Conservation (phyloP, 108 stramenopile genomes). For the Skeletonema marinoi region DNA sequence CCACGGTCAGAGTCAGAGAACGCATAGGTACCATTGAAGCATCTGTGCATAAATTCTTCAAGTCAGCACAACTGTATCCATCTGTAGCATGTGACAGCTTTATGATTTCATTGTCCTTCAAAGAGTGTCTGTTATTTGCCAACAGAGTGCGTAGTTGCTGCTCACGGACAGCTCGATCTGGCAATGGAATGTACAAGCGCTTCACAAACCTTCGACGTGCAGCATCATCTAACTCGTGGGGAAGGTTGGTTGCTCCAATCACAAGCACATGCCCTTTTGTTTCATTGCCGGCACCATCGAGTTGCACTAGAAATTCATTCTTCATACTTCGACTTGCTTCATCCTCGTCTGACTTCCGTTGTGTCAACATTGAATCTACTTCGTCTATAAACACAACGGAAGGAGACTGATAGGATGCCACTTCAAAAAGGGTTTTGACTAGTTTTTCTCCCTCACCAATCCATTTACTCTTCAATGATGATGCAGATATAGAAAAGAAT, state of each 20-base stretch:
- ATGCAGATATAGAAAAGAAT: constrained; percentile 98
- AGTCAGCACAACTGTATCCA: constrained; percentile 94
- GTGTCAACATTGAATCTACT: constrained; percentile 93
- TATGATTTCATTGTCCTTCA: constrained; percentile 69
- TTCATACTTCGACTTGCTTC: constrained; percentile 94
- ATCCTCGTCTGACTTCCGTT: constrained; percentile 90
- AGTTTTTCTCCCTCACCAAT: constrained; percentile 99
- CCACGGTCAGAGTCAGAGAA: too few relatives aligned
- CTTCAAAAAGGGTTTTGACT: constrained; percentile 95
- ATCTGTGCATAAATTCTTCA: constrained; percentile 86
- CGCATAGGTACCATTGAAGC: constrained; percentile 96
- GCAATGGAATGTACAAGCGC: constrained; percentile 96
- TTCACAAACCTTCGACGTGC: constrained; percentile 92
- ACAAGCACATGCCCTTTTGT: constrained; percentile 87
- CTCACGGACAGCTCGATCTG: constrained; percentile 74
- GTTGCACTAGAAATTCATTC: constrained; percentile 93
- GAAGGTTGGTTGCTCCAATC: constrained; percentile 98
- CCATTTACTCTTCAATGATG: constrained; percentile 98
- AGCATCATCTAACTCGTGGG: constrained; percentile 99
- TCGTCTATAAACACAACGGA: constrained; percentile 97
- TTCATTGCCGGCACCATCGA: constrained; percentile 88
- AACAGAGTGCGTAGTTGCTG: constrained; percentile 81
- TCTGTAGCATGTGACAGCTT: constrained; percentile 76
- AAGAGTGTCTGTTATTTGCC: constrained; percentile 72
- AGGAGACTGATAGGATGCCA: constrained; percentile 91